phyloP scores from a whole-genome alignment of 257 asterid species.

The Solanum lycopersicoides region DNA sequence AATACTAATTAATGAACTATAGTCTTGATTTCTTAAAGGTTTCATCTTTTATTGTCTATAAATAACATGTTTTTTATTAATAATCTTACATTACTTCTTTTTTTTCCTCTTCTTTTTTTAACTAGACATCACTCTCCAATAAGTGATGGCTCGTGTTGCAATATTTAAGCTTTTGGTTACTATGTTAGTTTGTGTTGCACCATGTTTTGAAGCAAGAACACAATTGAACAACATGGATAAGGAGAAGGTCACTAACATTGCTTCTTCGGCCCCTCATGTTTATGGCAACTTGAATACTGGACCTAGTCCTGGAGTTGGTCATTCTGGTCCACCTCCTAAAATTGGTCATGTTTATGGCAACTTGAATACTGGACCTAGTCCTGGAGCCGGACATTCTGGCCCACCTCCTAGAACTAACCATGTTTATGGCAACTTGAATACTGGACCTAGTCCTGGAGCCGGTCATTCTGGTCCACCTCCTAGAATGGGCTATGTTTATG shows the following conservation, averaged over 20 bases:
- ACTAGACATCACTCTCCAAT: not conserved
- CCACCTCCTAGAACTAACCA: too few species aligned
- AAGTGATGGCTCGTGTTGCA: not conserved
- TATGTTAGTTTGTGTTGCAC: not conserved
- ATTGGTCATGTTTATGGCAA: too few species aligned
- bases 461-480: too few species aligned
- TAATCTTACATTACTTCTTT: not conserved
- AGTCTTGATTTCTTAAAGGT: too few species aligned
- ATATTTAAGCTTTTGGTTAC: not conserved
- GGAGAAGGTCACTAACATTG: not conserved
- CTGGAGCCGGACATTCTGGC: too few species aligned
- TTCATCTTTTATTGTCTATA: not conserved
- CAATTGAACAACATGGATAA: not conserved
- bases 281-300: too few species aligned
- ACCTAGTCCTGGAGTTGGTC: too few species aligned
- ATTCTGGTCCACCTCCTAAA: too few species aligned
- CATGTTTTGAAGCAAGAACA: not conserved
- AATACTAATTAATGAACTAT: too few species aligned
- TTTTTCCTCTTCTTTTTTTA: not conserved
- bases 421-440: too few species aligned
- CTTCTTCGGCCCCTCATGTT: constrained; percentile 1
- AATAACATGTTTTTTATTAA: not conserved
- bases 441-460: too few species aligned
- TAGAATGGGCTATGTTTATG: accelerated
- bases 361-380: too few species aligned